Base-by-base conservation (phyloP, 2,329 filamentous ascomycete genomes). In the Cytospora piceae region DNA sequence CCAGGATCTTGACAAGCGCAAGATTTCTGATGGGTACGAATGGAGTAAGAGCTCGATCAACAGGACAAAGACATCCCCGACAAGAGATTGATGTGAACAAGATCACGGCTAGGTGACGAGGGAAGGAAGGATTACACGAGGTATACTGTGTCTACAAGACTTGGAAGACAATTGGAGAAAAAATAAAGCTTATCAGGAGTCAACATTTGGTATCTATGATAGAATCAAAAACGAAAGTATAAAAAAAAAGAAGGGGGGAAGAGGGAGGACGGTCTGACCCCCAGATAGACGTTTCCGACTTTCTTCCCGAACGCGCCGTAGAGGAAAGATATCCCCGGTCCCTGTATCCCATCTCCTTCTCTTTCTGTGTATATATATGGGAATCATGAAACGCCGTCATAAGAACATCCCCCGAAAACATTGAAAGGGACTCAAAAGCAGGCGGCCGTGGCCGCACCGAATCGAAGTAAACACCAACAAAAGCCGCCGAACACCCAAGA, bases 131-230 rank as follows among this genome's bases (percentile, higher is more conserved):
- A 11, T 49, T 24, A 8, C 11, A 22, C 9, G 20, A 22, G 42
- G n/a, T 49, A 24, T 24, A 11, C n/a, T 8, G 11, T 12, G 20
- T 8, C 3, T 46, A 6, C 3, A 12, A 24, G 8, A 24, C n/a
- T 2, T 24, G 1, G n/a, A n/a, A n/a, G n/a, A n/a, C n/a, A 24
- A 9, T 11, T 49, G 46, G 46, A 1, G 11, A 49, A 49, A 22
- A 24, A 49, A 7, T 12, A 20, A n/a, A 22, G n/a, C 1, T 49
- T 24, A 22, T 49, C 46, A 24, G 11, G n/a, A 22, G 34, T 53
- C 20, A 59, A 53, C 49, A 59, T 65, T 65, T 65, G 63, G 63
- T 65, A 65, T 65, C 63, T 61, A 65, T 56, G 39, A 55, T 29
- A 11, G 4, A 29, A 51, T 34, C 7, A 37, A 56, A 51, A 15